A percentile compares a stretch with the other conserved stretches of the same genome.
phyloP scores from a whole-genome alignment of 371 early-diverging fungal species.

The Rhizoclosmatium hyalinum region DNA sequence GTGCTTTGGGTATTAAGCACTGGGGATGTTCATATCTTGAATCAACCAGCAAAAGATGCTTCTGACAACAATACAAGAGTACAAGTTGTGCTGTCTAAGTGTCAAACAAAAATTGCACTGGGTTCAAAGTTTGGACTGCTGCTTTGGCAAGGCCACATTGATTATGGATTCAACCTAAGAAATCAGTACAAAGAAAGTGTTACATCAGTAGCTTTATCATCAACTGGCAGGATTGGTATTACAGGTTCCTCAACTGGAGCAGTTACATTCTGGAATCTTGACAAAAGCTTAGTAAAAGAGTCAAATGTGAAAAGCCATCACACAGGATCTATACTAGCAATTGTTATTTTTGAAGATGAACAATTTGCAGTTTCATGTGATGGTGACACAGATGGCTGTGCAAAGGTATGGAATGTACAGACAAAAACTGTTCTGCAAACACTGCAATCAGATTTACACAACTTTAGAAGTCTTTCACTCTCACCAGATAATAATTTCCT shows the following conservation, averaged over 20 bases:
- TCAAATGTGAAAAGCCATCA: not conserved
- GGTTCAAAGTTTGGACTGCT: not conserved
- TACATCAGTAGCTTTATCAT: not conserved
- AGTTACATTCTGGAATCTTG: not conserved
- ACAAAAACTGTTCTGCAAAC: not conserved
- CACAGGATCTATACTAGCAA: not conserved
- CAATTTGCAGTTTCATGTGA: not conserved
- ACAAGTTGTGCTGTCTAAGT: not conserved
- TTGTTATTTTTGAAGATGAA: not conserved
- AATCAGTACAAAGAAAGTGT: not conserved
- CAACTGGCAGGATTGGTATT: not conserved
- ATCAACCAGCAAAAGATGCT: not conserved
- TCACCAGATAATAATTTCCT: not conserved
- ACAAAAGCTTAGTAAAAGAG: not conserved
- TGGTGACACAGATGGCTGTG: not conserved
- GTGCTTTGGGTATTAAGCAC: constrained; percentile 75
- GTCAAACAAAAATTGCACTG: not conserved
- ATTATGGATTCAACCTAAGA: not conserved
- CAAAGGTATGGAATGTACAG: not conserved
- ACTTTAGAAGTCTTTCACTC: not conserved
- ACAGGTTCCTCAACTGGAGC: not conserved
- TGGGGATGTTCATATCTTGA: not conserved
- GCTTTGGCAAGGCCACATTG: not conserved
- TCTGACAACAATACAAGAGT: not conserved
- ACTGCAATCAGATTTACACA: not conserved